Percentiles rank a stretch among this genome's conserved stretches.
These are phyloP conservation scores for Teratosphaeriaceae sp. DNA, from an alignment of 2,329 filamentous ascomycete genomes.

Conservation along the genomic window DNA sequence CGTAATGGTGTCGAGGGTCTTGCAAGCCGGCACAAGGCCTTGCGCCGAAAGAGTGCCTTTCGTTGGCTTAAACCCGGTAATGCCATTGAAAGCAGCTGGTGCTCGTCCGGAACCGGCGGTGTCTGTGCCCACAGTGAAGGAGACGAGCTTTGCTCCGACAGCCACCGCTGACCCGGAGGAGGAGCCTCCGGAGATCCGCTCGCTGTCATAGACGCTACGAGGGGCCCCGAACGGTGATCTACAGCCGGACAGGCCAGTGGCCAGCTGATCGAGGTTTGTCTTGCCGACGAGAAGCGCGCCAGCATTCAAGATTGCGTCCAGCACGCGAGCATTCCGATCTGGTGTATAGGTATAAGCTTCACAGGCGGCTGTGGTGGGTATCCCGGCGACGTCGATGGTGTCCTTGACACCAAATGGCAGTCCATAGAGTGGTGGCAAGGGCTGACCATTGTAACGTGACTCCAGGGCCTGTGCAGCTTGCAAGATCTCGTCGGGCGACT, in stretches of 20 bases:
- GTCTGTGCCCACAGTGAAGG: constrained; percentile 52
- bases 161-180: constrained; percentile 51
- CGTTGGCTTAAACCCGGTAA: constrained; percentile 46
- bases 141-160: constrained; percentile 47
- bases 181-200: constrained; percentile 51
- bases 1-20: constrained; percentile 52
- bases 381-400: constrained; percentile 46
- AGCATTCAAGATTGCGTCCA: constrained; percentile 43
- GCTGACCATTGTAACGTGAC: constrained; percentile 33
- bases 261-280: constrained; percentile 56
- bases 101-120: constrained; percentile 50
- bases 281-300: constrained; percentile 56
- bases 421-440: constrained; percentile 47
- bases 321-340: constrained; percentile 43
- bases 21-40: constrained; percentile 50
- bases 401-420: constrained; percentile 54
- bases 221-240: constrained; percentile 53
- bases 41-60: constrained; percentile 45
- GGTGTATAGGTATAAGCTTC: constrained; percentile 45
- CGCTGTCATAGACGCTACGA: constrained; percentile 44
- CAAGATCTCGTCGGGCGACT: constrained; percentile 34
- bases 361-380: constrained; percentile 48
- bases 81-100: constrained; percentile 48
- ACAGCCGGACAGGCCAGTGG: constrained; percentile 54
- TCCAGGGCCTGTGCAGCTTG: constrained; percentile 36